Evolutionary conservation across 2,329 filamentous ascomycete species (phyloP).

Genomic region (Phaeophleospora eucalypticola): DNA sequence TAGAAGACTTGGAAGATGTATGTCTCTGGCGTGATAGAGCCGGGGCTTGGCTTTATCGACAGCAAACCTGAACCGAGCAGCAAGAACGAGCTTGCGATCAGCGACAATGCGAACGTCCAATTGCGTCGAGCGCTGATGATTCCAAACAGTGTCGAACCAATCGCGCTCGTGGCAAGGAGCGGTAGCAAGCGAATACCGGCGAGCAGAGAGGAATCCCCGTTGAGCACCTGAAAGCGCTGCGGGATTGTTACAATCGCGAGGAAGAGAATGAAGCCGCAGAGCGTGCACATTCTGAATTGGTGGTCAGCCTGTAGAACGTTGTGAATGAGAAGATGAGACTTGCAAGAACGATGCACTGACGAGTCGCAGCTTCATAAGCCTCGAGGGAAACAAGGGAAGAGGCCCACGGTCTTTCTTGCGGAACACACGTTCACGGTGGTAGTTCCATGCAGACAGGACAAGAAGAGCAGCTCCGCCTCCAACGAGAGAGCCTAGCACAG

Average conservation of each 20-base stretch:
- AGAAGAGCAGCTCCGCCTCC: neutral
- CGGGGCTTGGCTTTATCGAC: neutral
- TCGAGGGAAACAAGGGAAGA: neutral
- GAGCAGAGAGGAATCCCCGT: neutral
- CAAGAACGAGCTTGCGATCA: neutral
- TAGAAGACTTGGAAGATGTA: neutral
- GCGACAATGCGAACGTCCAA: neutral
- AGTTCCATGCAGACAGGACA: neutral
- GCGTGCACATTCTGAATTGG: neutral
- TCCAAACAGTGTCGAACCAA: neutral
- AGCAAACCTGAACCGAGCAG: neutral
- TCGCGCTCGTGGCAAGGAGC: neutral
- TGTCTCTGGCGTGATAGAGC: neutral
- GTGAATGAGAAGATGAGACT: neutral
- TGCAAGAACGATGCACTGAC: neutral
- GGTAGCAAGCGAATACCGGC: neutral
- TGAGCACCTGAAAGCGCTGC: neutral
- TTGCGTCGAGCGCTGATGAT: neutral
- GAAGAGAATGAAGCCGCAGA: neutral
- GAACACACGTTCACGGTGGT: neutral
- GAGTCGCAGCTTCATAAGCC: neutral
- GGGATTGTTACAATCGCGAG: neutral
- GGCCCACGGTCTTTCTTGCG: neutral
- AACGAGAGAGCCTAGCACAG: neutral
- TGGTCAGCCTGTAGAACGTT: neutral